Conservation (phyloP, 1,139 yeast species). For the Diutina catenulata region DNA sequence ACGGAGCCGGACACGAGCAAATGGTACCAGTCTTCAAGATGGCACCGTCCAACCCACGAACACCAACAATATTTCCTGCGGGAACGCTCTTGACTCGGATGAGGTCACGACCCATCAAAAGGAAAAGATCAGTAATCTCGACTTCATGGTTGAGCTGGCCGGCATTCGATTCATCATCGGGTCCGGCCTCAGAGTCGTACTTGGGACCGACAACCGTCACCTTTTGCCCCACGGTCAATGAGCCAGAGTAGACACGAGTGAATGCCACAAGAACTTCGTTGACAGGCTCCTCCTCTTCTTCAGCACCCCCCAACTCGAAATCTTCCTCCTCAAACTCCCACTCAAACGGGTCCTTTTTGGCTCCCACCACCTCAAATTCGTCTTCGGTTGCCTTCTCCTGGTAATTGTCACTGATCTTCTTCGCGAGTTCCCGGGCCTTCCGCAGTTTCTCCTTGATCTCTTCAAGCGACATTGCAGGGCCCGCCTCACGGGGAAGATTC, state of each 20-base stretch:
- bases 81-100: conserved; percentile 72
- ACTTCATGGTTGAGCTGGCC: conserved; percentile 35
- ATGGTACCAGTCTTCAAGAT: conserved; percentile 83
- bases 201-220: conserved; percentile 77
- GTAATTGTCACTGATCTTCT: conserved; percentile 56
- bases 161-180: conserved; percentile 24
- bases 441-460: conserved; percentile 60
- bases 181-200: conserved; percentile 61
- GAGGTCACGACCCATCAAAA: conserved; percentile 89
- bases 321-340: conserved; percentile 35
- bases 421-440: conserved; percentile 59
- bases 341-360: conserved; percentile 26
- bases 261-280: conserved; percentile 72
- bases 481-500: conserved; percentile 56
- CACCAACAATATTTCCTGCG: conserved; percentile 92
- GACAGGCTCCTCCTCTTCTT: conserved; percentile 30
- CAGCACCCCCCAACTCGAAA: conserved; percentile 27
- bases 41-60: conserved; percentile 78
- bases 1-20: conserved; percentile 35
- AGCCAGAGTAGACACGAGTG: conserved; percentile 82
- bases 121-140: conserved; percentile 54
- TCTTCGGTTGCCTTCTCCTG: conserved; percentile 6
- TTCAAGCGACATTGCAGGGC: conserved; percentile 32
- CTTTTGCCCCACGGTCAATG: conserved; percentile 61
- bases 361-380: conserved; percentile 9